Conservation (phyloP, 1,284 basidiomycete species). For the Entoloma clypeatum region DNA sequence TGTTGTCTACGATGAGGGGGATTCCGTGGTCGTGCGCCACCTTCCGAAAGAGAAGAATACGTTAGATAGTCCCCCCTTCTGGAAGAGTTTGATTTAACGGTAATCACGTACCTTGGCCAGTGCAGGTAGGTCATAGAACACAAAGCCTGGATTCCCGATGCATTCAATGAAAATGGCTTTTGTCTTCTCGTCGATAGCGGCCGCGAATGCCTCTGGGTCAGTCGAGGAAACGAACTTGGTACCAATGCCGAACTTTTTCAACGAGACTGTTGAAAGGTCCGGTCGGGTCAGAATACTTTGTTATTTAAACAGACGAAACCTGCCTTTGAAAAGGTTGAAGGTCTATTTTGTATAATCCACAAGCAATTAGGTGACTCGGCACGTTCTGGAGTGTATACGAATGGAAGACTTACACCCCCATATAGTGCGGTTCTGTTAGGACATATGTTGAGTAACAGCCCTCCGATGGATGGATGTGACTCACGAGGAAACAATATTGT, state of each 20-base stretch:
- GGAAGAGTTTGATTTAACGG: conserved; percentile 1
- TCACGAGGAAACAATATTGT: conserved; percentile 74
- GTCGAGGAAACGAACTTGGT: conserved; percentile 73
- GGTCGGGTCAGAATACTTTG: not conserved
- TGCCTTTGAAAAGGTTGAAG: conserved; percentile 87
- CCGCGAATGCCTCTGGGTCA: conserved; percentile 62
- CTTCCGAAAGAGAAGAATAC: too few species aligned
- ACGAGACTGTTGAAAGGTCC: conserved; percentile 49
- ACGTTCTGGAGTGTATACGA: not conserved
- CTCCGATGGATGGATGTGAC: conserved; percentile 18
- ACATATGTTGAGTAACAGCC: conserved; percentile 3
- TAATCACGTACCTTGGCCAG: conserved; percentile 55
- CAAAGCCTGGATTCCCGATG: conserved; percentile 84
- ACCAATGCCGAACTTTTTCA: conserved; percentile 74
- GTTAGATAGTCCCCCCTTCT: not conserved
- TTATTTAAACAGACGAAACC: conserved; percentile 3
- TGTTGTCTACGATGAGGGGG: conserved; percentile 85
- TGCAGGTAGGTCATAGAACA: conserved; percentile 66
- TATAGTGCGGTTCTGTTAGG: conserved; percentile 53
- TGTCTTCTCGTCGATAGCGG: conserved; percentile 73
- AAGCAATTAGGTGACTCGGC: not conserved
- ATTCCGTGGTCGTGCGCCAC: conserved; percentile 70
- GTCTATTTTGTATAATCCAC: conserved; percentile 41
- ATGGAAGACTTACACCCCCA: conserved; percentile 49
- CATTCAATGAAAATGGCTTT: conserved; percentile 80